Percentiles rank a stretch among this genome's conserved stretches.
phyloP scores from a whole-genome alignment of 2,329 filamentous ascomycete genomes.

The Neofusicoccum laricinum region DNA sequence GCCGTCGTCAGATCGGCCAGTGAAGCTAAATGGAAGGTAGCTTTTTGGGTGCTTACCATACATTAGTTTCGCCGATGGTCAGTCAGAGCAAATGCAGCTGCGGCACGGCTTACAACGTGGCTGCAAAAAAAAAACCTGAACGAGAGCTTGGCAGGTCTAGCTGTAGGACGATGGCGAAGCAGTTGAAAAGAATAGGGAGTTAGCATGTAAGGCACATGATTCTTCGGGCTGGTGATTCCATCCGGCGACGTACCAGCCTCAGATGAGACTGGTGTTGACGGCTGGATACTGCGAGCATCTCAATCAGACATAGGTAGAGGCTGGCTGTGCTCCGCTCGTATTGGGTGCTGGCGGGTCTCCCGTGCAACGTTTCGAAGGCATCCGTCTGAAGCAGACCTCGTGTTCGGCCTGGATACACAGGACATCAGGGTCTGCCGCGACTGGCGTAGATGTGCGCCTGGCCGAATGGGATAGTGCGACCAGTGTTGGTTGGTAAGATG shows the following conservation, averaged over 20 bases:
- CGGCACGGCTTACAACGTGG: conserved; percentile 4
- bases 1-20: neutral
- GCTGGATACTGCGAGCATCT: neutral
- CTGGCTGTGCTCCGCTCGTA: neutral
- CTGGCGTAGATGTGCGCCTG: neutral
- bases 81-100: neutral
- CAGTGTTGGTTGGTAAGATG: neutral
- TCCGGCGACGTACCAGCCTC: neutral
- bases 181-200: neutral
- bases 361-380: neutral
- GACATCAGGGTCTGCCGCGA: conserved; percentile 1
- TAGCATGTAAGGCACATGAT: neutral
- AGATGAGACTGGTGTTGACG: neutral
- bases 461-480: neutral
- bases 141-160: neutral
- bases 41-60: neutral
- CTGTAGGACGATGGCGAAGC: neutral
- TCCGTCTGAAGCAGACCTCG: neutral
- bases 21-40: neutral
- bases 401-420: neutral
- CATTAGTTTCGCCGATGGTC: neutral
- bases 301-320: neutral
- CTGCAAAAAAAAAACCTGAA: neutral
- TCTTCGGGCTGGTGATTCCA: neutral
- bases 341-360: neutral